These are phyloP conservation scores for Hysterium pulicare DNA, from an alignment of 2,329 filamentous ascomycete genomes.

Conservation along the genomic window DNA sequence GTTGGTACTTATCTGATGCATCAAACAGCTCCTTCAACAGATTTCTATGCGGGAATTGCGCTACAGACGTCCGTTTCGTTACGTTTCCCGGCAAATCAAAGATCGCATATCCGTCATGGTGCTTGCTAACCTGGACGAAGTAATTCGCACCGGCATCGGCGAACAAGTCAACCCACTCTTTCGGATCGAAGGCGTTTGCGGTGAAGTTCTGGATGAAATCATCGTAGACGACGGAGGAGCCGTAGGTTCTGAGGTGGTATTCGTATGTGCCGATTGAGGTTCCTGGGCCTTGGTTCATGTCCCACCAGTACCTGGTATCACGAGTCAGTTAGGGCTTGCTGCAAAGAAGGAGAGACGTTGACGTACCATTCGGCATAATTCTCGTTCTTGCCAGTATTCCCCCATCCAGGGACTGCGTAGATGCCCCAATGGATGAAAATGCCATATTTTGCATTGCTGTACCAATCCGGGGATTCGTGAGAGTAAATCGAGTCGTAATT, in stretches of 20 bases:
- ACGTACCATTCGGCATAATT: slow-evolving; percentile 39
- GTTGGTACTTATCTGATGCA: slow-evolving; percentile 42
- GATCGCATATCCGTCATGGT: slow-evolving; percentile 48
- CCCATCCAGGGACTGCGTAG: slow-evolving; percentile 57
- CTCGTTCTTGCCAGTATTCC: slow-evolving; percentile 41
- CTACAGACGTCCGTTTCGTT: slow-evolving; percentile 41
- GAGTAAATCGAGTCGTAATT: slow-evolving; percentile 11
- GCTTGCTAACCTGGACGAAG: slow-evolving; percentile 45
- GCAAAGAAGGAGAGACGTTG: slow-evolving; percentile 5
- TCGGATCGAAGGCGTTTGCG: slow-evolving; percentile 48
- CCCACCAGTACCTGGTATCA: slow-evolving; percentile 47
- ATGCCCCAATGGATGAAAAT: slow-evolving; percentile 62
- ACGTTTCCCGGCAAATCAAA: slow-evolving; percentile 41
- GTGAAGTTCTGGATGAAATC: slow-evolving; percentile 56
- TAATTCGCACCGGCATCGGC: slow-evolving; percentile 51
- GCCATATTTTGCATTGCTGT: slow-evolving; percentile 54
- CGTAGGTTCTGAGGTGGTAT: slow-evolving; percentile 51
- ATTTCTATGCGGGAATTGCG: slow-evolving; percentile 40
- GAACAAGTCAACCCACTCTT: slow-evolving; percentile 54
- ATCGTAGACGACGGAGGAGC: slow-evolving; percentile 53
- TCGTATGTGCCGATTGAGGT: slow-evolving; percentile 44
- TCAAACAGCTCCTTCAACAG: slow-evolving; percentile 44
- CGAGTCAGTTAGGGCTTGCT: slow-evolving; percentile 18
- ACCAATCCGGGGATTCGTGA: slow-evolving; percentile 52
- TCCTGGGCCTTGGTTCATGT: slow-evolving; percentile 41